These are phyloP conservation scores for Penicillium olsonii DNA, from an alignment of 2,329 filamentous ascomycete genomes.

Conservation along the genomic window DNA sequence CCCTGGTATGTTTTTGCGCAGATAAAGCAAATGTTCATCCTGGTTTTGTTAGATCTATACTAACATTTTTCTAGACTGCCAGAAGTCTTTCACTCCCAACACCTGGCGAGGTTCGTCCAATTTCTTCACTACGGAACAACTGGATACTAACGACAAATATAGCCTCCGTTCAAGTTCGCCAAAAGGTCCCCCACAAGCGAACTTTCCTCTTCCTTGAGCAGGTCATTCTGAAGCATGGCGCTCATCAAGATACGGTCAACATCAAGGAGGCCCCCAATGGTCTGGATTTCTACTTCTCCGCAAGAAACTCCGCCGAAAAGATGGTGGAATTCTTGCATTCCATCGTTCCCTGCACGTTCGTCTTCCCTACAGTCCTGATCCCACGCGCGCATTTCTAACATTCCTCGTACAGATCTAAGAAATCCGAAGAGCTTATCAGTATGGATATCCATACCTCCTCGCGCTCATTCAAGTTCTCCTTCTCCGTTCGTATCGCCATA, in stretches of 20 bases:
- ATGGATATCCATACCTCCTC: conserved; percentile 87
- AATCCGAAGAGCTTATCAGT: conserved; percentile 90
- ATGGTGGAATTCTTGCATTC: conserved; percentile 89
- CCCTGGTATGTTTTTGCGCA: conserved; percentile 52
- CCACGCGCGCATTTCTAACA: neutral
- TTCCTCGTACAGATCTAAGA: conserved; percentile 72
- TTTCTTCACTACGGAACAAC: neutral
- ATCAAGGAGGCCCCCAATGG: conserved; percentile 97
- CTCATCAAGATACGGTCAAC: conserved; percentile 91
- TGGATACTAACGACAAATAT: neutral
- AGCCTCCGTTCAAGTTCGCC: conserved; percentile 88
- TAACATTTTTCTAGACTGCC: conserved; percentile 58
- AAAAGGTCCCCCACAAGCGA: conserved; percentile 95
- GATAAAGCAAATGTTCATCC: neutral
- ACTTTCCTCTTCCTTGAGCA: conserved; percentile 85
- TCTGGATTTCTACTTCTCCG: conserved; percentile 91
- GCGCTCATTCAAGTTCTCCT: conserved; percentile 94
- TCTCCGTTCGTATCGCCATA: conserved; percentile 53
- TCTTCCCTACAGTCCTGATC: neutral
- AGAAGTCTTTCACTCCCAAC: conserved; percentile 94
- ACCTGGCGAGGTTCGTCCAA: conserved; percentile 67
- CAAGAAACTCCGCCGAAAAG: conserved; percentile 86
- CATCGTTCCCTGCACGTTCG: conserved; percentile 67
- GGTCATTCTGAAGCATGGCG: conserved; percentile 89
- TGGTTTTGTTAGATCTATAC: neutral